Conservation (phyloP, 805 yeast genomes). For the Babjeviella inositovora region DNA sequence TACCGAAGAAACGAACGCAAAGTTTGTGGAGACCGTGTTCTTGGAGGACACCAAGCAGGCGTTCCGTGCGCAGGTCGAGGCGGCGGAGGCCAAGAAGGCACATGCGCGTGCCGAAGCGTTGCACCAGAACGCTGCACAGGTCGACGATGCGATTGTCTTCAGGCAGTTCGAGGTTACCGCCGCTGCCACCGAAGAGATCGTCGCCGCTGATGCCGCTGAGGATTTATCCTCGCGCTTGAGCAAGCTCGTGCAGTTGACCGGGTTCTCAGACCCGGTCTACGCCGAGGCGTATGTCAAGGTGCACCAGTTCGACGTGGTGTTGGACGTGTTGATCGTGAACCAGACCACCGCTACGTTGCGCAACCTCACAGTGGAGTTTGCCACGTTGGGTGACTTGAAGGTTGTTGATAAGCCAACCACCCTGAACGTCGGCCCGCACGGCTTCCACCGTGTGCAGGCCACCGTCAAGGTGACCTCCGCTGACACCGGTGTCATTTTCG, state of each 20-base stretch:
- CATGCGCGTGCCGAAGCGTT: slow-evolving; percentile 37
- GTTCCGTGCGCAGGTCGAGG: slow-evolving; percentile 51
- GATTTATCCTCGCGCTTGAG: slow-evolving; percentile 64
- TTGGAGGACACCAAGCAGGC: slow-evolving; percentile 82
- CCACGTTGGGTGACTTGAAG: slow-evolving; percentile 90
- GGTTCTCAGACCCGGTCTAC: slow-evolving; percentile 94
- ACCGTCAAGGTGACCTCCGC: slow-evolving; percentile 93
- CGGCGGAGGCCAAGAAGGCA: slow-evolving; percentile 41
- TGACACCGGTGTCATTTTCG: slow-evolving; percentile 95
- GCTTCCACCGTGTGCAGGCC: slow-evolving; percentile 78
- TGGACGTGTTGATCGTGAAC: slow-evolving; percentile 86
- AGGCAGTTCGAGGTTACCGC: slow-evolving; percentile 53
- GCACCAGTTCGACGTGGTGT: slow-evolving; percentile 91
- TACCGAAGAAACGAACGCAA: slow-evolving; percentile 41
- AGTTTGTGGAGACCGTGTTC: slow-evolving; percentile 46
- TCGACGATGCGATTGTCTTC: slow-evolving; percentile 65
- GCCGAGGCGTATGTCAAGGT: slow-evolving; percentile 94
- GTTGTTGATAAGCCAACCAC: slow-evolving; percentile 85
- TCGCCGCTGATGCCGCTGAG: slow-evolving; percentile 32
- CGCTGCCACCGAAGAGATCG: slow-evolving; percentile 33
- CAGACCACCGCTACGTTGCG: slow-evolving; percentile 87
- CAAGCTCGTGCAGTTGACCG: slow-evolving; percentile 89
- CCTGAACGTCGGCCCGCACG: slow-evolving; percentile 92
- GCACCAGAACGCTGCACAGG: slow-evolving; percentile 52
- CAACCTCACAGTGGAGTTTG: slow-evolving; percentile 86